Evolutionary conservation across 495 filamentous ascomycete species (phyloP).

Genomic region (Tuber borchii): DNA sequence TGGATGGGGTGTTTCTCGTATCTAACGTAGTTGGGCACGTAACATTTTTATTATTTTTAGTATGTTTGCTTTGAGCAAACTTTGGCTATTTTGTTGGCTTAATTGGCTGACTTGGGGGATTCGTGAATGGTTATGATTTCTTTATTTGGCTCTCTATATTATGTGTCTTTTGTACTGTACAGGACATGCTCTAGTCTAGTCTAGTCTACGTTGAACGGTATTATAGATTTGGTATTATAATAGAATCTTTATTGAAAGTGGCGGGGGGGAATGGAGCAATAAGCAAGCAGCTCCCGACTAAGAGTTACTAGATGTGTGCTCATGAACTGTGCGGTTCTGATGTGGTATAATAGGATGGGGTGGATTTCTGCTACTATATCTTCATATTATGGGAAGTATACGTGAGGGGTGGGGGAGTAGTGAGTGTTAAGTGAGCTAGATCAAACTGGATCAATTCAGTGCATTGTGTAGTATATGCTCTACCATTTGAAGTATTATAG

Average conservation of each 20-base stretch:
- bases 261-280: too few relatives aligned
- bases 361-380: too few relatives aligned
- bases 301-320: not conserved
- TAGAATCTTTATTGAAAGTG: not conserved
- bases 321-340: not conserved
- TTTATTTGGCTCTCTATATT: not conserved
- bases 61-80: not conserved
- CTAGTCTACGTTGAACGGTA: not conserved
- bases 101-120: not conserved
- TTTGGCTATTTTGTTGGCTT: not conserved
- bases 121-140: not conserved
- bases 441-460: too few relatives aligned
- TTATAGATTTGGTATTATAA: not conserved
- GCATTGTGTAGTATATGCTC: too few relatives aligned
- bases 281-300: not conserved
- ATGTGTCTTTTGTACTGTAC: not conserved
- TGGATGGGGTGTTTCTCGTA: not conserved
- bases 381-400: too few relatives aligned
- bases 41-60: not conserved
- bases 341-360: too few relatives aligned
- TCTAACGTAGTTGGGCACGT: not conserved
- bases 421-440: too few relatives aligned
- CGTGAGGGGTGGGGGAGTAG: too few relatives aligned
- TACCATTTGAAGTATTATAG: too few relatives aligned
- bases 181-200: not conserved